These are phyloP conservation scores for Xylaria sp. DNA, from an alignment of 2,329 filamentous ascomycete genomes.

Conservation along the genomic window DNA sequence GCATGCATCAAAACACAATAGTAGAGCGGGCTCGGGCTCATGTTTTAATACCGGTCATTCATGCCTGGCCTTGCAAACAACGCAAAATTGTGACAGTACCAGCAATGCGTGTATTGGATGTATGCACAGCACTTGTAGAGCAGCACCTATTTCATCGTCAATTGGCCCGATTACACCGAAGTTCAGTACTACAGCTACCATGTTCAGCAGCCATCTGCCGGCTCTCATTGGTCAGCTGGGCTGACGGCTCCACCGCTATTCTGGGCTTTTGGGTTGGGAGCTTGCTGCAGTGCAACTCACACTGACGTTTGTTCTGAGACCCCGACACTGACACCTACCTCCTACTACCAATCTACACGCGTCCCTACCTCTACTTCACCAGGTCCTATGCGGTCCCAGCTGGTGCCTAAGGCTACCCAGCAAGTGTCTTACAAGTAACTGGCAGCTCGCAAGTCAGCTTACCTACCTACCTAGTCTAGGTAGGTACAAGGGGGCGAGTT, in stretches of 20 bases:
- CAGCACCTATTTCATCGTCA: background rate
- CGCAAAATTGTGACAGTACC: background rate
- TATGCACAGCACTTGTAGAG: background rate
- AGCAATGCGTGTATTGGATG: background rate
- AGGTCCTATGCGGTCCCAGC: background rate
- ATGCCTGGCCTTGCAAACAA: background rate
- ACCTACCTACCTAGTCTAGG: no score
- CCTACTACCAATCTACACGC: background rate
- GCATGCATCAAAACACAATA: background rate
- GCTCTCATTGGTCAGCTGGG: background rate
- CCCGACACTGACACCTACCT: conserved; percentile 1
- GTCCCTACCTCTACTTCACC: background rate
- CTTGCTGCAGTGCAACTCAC: conserved; percentile 24
- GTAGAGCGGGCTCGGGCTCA: background rate
- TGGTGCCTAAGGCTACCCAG: conserved; percentile 4
- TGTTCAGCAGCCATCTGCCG: background rate
- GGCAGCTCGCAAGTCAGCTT: conserved; percentile 8
- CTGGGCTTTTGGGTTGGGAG: conserved; percentile 1
- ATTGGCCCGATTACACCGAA: conserved; percentile 10
- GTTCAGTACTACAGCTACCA: background rate
- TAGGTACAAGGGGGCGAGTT: background rate
- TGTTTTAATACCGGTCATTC: background rate
- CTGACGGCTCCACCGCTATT: background rate
- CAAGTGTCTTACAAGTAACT: background rate
- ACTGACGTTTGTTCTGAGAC: conserved; percentile 14